Base-by-base conservation (phyloP, 208 protist species). In the Trypanosoma caninum region DNA sequence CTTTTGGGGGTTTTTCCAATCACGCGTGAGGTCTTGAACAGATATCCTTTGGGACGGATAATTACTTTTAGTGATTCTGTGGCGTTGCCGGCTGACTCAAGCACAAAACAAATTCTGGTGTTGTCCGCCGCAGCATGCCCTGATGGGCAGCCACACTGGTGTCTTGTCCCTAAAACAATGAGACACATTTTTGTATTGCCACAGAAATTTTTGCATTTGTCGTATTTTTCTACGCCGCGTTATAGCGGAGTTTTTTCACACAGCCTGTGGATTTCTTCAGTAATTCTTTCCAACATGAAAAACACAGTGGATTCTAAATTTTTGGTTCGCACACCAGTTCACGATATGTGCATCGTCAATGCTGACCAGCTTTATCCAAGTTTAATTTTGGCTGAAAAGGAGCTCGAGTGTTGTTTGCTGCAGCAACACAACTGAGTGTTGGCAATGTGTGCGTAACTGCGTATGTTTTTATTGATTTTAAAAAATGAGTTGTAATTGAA, bases 361-460 rank as follows among this genome's bases (percentile, higher is more conserved):
- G 53, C 63, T 23, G 63, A 69, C 14, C 63, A 61, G 40, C 16
- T 69, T 30, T 65, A 50, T 30, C 59, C 59, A 41, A 65, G 37
- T 23, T 23, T 0, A 10, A 27, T 65, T 31, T 35, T 65, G 13
- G 34, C 46, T 20, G 59, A 57, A 28, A 65, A 57, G 30, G 59
- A 65, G 35, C 48, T 65, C 11, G 48, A 65, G 18, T 65, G 59
- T 34, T 10, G 55, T 2, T 0, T 65, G 38, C 23, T 48, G 34
- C 59, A 50, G 46, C 30, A 9, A 10, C 4, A n/a, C 34, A 30
- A 23, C 5, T n/a, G 14, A 40, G 35, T 38, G 9, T 20, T 33
- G 20, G 9, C 16, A 27, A 27, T 11, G 22, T 48, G 44, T 22
- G 23, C 31, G 23, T 30, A 30, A 50, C 18, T 7, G 7, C 13